Percentiles rank a stretch among this genome's conserved stretches.
Conservation (phyloP, 306 rosid species). For the Vigna reflexopilosa region DNA sequence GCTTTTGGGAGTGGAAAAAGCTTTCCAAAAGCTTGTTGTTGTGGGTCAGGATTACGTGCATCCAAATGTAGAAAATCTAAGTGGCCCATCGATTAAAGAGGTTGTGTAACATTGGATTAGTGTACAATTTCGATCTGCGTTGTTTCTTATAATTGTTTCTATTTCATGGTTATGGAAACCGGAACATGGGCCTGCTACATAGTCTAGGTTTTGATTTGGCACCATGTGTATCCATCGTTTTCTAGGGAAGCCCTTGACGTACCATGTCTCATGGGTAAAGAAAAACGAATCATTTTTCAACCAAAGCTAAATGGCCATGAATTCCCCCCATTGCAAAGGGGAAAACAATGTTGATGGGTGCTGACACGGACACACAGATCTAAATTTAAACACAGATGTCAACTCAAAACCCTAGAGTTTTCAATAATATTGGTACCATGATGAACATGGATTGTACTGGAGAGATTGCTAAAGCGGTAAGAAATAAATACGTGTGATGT, state of each 20-base stretch:
- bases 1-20: conserved; percentile 40
- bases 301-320: conserved; percentile 32
- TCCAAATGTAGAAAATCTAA: conserved; percentile 43
- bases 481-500: conserved; percentile 8
- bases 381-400: conserved; percentile 32
- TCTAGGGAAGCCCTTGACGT: conserved; percentile 41
- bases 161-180: conserved; percentile 42
- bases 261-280: conserved; percentile 36
- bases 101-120: conserved; percentile 29
- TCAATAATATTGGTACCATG: conserved; percentile 29
- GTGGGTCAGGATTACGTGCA: conserved; percentile 35
- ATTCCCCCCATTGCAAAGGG: conserved; percentile 30
- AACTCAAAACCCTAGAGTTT: conserved; percentile 20
- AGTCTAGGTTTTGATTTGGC: conserved; percentile 26
- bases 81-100: conserved; percentile 45
- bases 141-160: conserved; percentile 39
- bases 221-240: conserved; percentile 48
- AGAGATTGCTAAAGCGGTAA: not conserved
- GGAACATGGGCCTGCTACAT: conserved; percentile 47
- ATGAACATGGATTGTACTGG: conserved; percentile 9
- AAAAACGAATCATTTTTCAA: conserved; percentile 40
- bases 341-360: conserved; percentile 12
- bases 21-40: not conserved
- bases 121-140: conserved; percentile 17
- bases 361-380: conserved; percentile 2